Evolutionary conservation across 352 stramenopile genomes (phyloP).

Genomic region (Stephanocyclus meneghinianus): DNA sequence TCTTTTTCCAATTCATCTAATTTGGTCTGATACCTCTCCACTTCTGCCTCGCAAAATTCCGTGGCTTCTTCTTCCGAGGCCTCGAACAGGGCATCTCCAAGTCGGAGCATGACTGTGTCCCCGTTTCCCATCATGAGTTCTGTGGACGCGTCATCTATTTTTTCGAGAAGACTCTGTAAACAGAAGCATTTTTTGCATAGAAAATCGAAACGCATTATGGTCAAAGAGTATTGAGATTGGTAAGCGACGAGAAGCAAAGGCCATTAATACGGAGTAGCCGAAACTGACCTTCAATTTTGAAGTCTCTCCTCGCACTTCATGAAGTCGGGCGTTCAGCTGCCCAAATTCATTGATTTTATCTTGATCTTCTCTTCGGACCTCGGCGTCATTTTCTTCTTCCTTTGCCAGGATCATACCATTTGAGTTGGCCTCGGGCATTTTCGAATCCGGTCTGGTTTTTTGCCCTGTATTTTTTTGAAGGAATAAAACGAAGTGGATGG

Average conservation of each 20-base stretch:
- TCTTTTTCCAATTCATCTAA: slow-evolving; percentile 87
- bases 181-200: too few relatives aligned
- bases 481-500: too few relatives aligned
- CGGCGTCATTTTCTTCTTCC: slow-evolving; percentile 78
- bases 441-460: not conserved
- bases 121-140: slow-evolving; percentile 94
- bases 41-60: slow-evolving; percentile 90
- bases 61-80: slow-evolving; percentile 91
- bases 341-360: slow-evolving; percentile 97
- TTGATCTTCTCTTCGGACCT: slow-evolving; percentile 96
- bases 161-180: slow-evolving; percentile 90
- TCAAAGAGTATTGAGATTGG: not conserved
- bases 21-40: slow-evolving; percentile 84
- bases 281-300: slow-evolving; percentile 86
- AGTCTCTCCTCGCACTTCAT: slow-evolving; percentile 90
- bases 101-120: slow-evolving; percentile 81
- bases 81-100: slow-evolving; percentile 95
- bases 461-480: too few relatives aligned
- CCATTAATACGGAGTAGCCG: not conserved
- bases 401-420: slow-evolving; percentile 61
- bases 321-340: slow-evolving; percentile 90
- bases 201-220: not conserved
- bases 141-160: slow-evolving; percentile 94
- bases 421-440: slow-evolving; percentile 36
- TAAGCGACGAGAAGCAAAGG: not conserved